phyloP scores from a whole-genome alignment of 2,329 filamentous ascomycete species.

The Fusarium odoratissimum region DNA sequence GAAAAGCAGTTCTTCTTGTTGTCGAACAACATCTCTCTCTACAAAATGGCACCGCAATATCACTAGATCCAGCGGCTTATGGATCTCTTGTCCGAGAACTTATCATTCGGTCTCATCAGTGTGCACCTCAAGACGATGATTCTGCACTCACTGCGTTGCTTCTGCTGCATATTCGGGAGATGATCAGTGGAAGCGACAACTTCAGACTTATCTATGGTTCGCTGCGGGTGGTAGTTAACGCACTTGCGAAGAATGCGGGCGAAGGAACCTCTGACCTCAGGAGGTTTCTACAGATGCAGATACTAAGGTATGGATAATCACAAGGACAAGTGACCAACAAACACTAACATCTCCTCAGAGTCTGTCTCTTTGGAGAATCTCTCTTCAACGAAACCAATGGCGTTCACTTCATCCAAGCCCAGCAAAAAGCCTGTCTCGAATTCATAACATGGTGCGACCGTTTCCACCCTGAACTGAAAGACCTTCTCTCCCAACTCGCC shows the following conservation, averaged over 20 bases:
- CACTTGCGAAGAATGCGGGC: slow-evolving; percentile 8
- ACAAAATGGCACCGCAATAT: slow-evolving; percentile 19
- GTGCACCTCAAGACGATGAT: slow-evolving; percentile 37
- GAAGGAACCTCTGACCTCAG: slow-evolving; percentile 18
- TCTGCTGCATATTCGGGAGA: slow-evolving; percentile 35
- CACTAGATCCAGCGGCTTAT: slow-evolving; percentile 23
- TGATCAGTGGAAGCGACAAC: slow-evolving; percentile 42
- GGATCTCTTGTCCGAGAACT: slow-evolving; percentile 29
- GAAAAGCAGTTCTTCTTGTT: slow-evolving; percentile 35
- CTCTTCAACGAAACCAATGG: slow-evolving; percentile 38
- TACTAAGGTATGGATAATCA: slow-evolving; percentile 5
- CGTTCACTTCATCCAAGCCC: slow-evolving; percentile 36
- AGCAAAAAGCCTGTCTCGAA: slow-evolving; percentile 33
- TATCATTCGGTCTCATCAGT: slow-evolving; percentile 29
- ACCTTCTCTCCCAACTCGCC: slow-evolving; percentile 27
- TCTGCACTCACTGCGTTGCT: slow-evolving; percentile 37
- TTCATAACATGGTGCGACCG: slow-evolving; percentile 39
- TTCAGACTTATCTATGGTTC: slow-evolving; percentile 38
- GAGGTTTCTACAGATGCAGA: slow-evolving; percentile 39
- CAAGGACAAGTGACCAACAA: accelerated
- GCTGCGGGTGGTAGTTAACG: slow-evolving; percentile 27
- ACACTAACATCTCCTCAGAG: background rate
- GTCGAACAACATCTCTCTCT: slow-evolving; percentile 39
- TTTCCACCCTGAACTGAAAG: slow-evolving; percentile 36
- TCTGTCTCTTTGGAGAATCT: slow-evolving; percentile 38